A percentile compares a stretch with the other conserved stretches of the same genome.
These are phyloP conservation scores for Fusarium cicatricum DNA, from an alignment of 2,329 filamentous ascomycete species.

Conservation along the genomic window DNA sequence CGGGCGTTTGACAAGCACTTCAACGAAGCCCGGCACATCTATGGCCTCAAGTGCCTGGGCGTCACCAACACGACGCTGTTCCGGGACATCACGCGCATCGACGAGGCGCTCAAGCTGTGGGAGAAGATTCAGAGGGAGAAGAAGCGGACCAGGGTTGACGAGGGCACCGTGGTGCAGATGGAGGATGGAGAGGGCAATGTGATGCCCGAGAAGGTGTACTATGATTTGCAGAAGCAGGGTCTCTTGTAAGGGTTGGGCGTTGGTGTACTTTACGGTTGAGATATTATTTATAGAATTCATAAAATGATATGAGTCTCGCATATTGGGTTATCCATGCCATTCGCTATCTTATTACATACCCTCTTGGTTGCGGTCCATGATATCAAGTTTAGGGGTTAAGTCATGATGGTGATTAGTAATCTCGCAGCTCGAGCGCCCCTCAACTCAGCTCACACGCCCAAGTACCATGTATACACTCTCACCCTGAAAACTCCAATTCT, in stretches of 20 bases:
- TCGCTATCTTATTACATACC: too few species aligned
- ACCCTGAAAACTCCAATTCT: background rate
- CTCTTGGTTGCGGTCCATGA: background rate
- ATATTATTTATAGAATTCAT: background rate
- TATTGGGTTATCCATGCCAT: background rate
- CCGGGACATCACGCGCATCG: conserved; percentile 91
- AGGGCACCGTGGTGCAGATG: conserved; percentile 94
- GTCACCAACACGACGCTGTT: conserved; percentile 92
- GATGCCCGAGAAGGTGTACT: conserved; percentile 98
- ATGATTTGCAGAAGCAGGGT: conserved; percentile 92
- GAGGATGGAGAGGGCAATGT: conserved; percentile 97
- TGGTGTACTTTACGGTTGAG: conserved; percentile 13
- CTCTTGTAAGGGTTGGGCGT: conserved; percentile 64
- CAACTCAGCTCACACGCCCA: conserved; percentile 26
- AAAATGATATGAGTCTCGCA: background rate
- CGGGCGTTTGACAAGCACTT: conserved; percentile 99
- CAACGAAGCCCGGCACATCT: conserved; percentile 90
- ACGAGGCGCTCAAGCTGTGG: conserved; percentile 89
- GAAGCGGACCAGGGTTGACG: conserved; percentile 77
- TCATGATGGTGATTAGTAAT: conserved; percentile 36
- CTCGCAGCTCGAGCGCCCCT: conserved; percentile 28
- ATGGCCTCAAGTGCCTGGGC: conserved; percentile 91
- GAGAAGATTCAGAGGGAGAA: conserved; percentile 90
- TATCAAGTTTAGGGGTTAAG: conserved; percentile 2
- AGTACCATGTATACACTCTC: conserved; percentile 26